Evolutionary conservation across 139 green algal species (phyloP).

Genomic region (Yamagishiella unicocca): DNA sequence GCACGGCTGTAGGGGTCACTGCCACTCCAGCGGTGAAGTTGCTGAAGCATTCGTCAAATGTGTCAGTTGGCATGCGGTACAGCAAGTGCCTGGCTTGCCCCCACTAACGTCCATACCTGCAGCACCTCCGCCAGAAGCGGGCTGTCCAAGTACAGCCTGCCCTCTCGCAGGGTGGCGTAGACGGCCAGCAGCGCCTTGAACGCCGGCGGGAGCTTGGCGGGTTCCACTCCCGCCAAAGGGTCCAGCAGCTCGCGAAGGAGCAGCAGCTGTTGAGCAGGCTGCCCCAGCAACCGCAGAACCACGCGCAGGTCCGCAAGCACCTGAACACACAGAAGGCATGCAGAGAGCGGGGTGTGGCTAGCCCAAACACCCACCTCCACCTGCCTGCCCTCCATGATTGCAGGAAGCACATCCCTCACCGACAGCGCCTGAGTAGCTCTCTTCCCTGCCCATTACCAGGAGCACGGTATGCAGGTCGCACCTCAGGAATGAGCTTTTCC

Average conservation of each 20-base stretch:
- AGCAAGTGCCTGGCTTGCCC: not conserved
- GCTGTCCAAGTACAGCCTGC: conserved; percentile 23
- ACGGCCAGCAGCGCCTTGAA: conserved; percentile 22
- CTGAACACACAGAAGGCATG: conserved; percentile 16
- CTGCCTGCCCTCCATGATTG: not conserved
- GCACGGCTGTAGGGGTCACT: not conserved
- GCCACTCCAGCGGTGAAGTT: not conserved
- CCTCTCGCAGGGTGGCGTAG: conserved; percentile 16
- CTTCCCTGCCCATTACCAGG: not conserved
- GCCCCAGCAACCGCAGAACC: conserved; percentile 22
- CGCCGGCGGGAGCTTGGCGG: not conserved
- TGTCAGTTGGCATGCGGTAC: not conserved
- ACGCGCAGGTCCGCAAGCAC: conserved; percentile 27
- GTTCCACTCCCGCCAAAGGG: not conserved
- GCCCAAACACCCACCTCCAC: not conserved
- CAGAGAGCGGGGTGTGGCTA: not conserved
- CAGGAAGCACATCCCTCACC: not conserved
- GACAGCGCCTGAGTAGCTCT: conserved; percentile 8
- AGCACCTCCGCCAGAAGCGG: conserved; percentile 4
- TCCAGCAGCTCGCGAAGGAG: conserved; percentile 18
- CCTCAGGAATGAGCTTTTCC: conserved; percentile 24
- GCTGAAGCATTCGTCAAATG: not conserved
- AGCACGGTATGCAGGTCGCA: not conserved
- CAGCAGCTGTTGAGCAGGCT: conserved; percentile 11
- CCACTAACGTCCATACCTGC: not conserved